Conservation (phyloP, 1,284 basidiomycete species). For the Bjerkandera adusta region DNA sequence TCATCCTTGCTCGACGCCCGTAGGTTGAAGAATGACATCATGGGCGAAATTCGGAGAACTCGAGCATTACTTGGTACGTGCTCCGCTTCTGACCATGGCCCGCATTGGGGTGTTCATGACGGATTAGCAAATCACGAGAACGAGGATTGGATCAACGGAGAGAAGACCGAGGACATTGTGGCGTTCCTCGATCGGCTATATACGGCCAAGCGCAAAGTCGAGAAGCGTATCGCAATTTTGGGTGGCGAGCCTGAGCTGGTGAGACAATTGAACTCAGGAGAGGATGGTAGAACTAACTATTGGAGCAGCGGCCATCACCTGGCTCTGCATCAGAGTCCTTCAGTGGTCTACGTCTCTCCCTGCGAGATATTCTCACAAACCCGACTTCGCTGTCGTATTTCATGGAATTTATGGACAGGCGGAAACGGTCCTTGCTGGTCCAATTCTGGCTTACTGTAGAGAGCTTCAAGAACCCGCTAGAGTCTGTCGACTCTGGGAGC, state of each 20-base stretch:
- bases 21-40: slow-evolving; percentile 87
- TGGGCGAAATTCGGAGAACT: slow-evolving; percentile 83
- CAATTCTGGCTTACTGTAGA: slow-evolving; percentile 98
- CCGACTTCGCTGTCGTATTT: slow-evolving; percentile 91
- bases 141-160: slow-evolving; percentile 80
- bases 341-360: slow-evolving; percentile 32
- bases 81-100: not conserved
- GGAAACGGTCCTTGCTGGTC: slow-evolving; percentile 79
- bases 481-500: slow-evolving; percentile 73
- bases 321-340: slow-evolving; percentile 26
- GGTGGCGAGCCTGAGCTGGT: slow-evolving; percentile 69
- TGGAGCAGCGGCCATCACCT: slow-evolving; percentile 18
- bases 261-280: slow-evolving; percentile 19
- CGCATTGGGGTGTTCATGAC: no score
- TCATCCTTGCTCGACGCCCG: slow-evolving; percentile 86
- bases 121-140: slow-evolving; percentile 73
- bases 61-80: slow-evolving; percentile 63
- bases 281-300: slow-evolving; percentile 6
- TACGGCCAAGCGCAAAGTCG: slow-evolving; percentile 82
- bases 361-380: slow-evolving; percentile 81
- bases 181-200: slow-evolving; percentile 88
- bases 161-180: slow-evolving; percentile 80
- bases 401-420: slow-evolving; percentile 97
- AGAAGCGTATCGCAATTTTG: slow-evolving; percentile 79
- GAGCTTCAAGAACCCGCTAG: slow-evolving; percentile 95